A percentile compares a stretch with the other conserved stretches of the same genome.
These are phyloP conservation scores for Eruca vesicaria DNA, from an alignment of 441 rosid genomes.

Conservation along the genomic window DNA sequence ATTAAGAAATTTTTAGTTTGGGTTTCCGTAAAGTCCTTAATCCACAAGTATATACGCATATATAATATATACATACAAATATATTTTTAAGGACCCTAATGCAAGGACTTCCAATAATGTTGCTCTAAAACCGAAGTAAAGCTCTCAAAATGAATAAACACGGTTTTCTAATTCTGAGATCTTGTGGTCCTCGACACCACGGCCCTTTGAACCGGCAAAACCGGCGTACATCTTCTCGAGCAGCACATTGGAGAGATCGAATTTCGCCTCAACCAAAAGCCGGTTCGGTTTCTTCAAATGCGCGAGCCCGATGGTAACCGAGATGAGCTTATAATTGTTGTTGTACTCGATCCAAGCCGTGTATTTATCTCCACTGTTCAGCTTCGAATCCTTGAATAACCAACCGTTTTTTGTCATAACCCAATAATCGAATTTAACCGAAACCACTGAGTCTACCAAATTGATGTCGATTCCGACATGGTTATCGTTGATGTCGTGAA, in stretches of 20 bases:
- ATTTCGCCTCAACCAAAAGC: conserved; percentile 28
- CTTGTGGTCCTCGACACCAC: conserved; percentile 30
- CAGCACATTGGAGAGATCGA: conserved; percentile 30
- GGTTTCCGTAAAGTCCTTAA: no score
- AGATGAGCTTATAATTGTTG: conserved; percentile 16
- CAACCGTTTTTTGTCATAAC: conserved; percentile 28
- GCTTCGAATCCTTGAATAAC: conserved; percentile 34
- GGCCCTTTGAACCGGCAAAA: conserved; percentile 30
- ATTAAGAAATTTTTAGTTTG: no score
- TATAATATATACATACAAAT: no score
- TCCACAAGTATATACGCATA: no score
- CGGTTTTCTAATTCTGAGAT: conserved; percentile 14
- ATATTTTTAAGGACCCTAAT: no score
- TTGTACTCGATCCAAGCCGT: conserved; percentile 42
- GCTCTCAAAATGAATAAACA: not conserved
- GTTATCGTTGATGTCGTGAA: conserved; percentile 38
- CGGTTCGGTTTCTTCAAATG: conserved; percentile 33
- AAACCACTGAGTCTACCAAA: conserved; percentile 27
- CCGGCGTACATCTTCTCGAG: conserved; percentile 34
- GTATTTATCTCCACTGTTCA: conserved; percentile 36
- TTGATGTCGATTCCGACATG: conserved; percentile 40
- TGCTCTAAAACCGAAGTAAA: not conserved
- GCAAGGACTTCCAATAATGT: no score
- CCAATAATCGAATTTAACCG: conserved; percentile 38
- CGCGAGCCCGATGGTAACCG: conserved; percentile 27